Base-by-base conservation (phyloP, 352 stramenopile species). In the Pythium diclinum region DNA sequence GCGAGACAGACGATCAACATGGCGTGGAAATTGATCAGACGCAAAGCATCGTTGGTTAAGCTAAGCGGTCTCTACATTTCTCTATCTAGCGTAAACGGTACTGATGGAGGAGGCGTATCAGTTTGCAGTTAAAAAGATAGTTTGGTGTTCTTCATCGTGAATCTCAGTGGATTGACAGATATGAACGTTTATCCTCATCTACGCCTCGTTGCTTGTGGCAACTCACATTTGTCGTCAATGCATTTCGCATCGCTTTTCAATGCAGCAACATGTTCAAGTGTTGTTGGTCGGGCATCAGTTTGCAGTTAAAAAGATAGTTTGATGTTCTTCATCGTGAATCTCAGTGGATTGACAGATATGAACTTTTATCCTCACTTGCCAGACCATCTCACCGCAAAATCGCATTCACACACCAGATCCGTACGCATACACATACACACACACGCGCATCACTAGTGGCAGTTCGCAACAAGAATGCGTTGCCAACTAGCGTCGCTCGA, bases 101-200 rank as follows among this genome's bases (percentile, higher is more conserved):
- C n/a, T 47, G 47, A 42, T 56, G 25, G 9, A 40, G 49, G 25
- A 44, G 65, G 65, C 65, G 65, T 71, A 87, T 91, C 80, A 70
- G 81, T 77, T 91, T 91, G 85, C 85, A 92, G 81, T 92, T 91
- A 91, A 94, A 94, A 94, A 91, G 81, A 71, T 74, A 67, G 73
- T 90, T 91, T 64, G 58, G 74, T 78, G 59, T 73, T 94, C 83
- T 79, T 89, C 83, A 91, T 63, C 66, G 79, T 87, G 62, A 69
- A 73, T 76, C 83, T 92, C 81, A 81, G 81, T 81, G 85, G 79
- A 93, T 89, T 90, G 84, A 84, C 82, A 92, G 74, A 82, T 75
- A 75, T 77, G 51, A 72, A 75, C 47, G 59, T 57, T 46, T 75
- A 63, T 75, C 65, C 53, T 78, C 72, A 65, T 75, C 48, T 71